phyloP scores from a whole-genome alignment of 768 basidiomycete genomes.

The Crepidotus variabilis region DNA sequence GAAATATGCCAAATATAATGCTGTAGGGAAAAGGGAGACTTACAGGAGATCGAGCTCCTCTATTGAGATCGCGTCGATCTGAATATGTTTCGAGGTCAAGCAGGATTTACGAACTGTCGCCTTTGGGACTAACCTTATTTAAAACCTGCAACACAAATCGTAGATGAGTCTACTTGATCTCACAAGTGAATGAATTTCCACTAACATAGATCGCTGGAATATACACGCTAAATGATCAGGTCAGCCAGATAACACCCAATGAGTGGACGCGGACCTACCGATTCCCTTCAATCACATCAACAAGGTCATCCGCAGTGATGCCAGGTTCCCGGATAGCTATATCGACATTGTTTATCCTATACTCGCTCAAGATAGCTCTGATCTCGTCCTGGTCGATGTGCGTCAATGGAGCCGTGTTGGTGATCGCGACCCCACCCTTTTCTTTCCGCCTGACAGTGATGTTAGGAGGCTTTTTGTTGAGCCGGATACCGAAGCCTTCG shows the following conservation, averaged over 20 bases:
- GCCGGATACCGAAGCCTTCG: constrained; percentile 96
- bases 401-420: constrained; percentile 94
- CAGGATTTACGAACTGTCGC: neutral
- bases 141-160: constrained; percentile 48
- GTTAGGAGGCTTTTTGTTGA: constrained; percentile 92
- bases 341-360: constrained; percentile 84
- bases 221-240: neutral
- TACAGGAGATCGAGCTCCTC: constrained; percentile 93
- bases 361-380: constrained; percentile 92
- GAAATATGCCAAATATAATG: neutral
- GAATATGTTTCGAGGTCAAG: constrained; percentile 6
- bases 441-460: constrained; percentile 84
- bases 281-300: constrained; percentile 97
- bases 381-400: constrained; percentile 96
- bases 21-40: constrained; percentile 19
- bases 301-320: constrained; percentile 92
- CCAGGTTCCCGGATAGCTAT: constrained; percentile 90
- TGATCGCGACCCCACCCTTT: constrained; percentile 91
- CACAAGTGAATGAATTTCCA: neutral
- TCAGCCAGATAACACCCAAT: neutral
- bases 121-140: constrained; percentile 62
- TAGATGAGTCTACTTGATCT: neutral
- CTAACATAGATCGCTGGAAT: constrained; percentile 3
- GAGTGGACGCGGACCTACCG: constrained; percentile 42
- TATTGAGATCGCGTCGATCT: constrained; percentile 98